These are phyloP conservation scores for Entelexis sorbosivorans DNA, from an alignment of 1,139 yeast genomes.

Conservation along the genomic window DNA sequence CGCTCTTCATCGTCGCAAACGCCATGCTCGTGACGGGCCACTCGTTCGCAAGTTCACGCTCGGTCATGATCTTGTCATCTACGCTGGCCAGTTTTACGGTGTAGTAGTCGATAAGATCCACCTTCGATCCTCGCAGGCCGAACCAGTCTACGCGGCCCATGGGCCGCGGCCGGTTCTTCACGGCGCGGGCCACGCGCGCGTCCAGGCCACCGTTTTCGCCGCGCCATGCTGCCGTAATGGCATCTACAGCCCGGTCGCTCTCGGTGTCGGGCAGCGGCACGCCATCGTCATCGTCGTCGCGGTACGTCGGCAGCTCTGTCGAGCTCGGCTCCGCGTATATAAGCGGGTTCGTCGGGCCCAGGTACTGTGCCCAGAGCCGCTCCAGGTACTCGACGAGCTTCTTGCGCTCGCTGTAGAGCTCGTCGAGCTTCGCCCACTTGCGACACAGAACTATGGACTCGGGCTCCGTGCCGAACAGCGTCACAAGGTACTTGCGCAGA, in stretches of 20 bases:
- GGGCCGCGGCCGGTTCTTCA: constrained; percentile 31
- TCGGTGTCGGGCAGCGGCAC: not conserved
- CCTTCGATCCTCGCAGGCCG: constrained; percentile 46
- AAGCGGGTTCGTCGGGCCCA: constrained; percentile 32
- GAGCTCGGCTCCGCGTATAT: not conserved
- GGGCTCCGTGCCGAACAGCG: constrained; percentile 69
- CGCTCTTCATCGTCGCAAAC: constrained; percentile 74
- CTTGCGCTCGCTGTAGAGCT: constrained; percentile 50
- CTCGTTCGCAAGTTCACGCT: constrained; percentile 35
- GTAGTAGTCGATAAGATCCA: constrained; percentile 57
- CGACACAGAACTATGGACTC: constrained; percentile 65
- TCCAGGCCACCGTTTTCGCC: constrained; percentile 1
- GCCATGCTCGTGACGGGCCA: constrained; percentile 44
- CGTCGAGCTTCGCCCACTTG: constrained; percentile 70
- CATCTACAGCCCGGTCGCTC: not conserved
- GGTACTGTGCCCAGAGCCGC: constrained; percentile 64
- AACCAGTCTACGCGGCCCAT: constrained; percentile 36
- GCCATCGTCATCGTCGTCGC: not conserved
- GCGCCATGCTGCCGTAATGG: not conserved
- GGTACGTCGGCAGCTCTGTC: not conserved
- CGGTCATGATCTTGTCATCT: constrained; percentile 47
- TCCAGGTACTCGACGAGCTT: constrained; percentile 49
- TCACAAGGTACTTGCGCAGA: constrained; percentile 62
- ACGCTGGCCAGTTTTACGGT: constrained; percentile 45
- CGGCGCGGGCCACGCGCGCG: constrained; percentile 4